These are phyloP conservation scores for Acanthamoeba rhysodes DNA, from an alignment of 208 protist genomes.

Conservation along the genomic window DNA sequence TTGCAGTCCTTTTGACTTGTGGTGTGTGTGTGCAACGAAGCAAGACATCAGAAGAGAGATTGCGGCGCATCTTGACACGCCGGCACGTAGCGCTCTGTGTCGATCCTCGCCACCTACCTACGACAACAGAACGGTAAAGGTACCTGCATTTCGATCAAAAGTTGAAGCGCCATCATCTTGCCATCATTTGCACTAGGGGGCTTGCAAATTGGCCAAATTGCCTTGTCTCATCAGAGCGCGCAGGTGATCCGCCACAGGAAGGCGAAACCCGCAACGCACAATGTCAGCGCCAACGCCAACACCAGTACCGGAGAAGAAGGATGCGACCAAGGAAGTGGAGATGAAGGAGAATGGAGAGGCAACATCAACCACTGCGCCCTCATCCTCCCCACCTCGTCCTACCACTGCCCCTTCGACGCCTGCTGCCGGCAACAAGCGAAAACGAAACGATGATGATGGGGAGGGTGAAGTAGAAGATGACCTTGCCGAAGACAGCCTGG, in stretches of 20 bases:
- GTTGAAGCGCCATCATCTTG: too few species aligned
- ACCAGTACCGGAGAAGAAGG: neutral
- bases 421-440: conserved; percentile 38
- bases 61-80: too few species aligned
- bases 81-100: too few species aligned
- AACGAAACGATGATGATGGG: neutral
- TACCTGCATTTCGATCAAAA: too few species aligned
- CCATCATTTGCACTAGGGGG: too few species aligned
- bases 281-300: neutral
- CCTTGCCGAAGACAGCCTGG: neutral
- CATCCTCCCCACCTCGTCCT: neutral
- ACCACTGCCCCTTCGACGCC: conserved; percentile 1
- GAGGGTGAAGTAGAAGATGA: neutral
- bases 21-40: too few species aligned
- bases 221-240: neutral
- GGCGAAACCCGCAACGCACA: neutral
- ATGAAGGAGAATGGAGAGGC: conserved; percentile 35
- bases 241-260: neutral
- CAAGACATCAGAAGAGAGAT: too few species aligned
- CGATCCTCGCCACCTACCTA: too few species aligned
- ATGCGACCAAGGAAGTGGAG: neutral
- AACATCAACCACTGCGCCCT: neutral
- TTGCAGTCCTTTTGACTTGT: too few species aligned
- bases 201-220: neutral
- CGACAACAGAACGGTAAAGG: too few species aligned